Conservation (phyloP, 805 yeast species). For the Jamesozyma rosinii region DNA sequence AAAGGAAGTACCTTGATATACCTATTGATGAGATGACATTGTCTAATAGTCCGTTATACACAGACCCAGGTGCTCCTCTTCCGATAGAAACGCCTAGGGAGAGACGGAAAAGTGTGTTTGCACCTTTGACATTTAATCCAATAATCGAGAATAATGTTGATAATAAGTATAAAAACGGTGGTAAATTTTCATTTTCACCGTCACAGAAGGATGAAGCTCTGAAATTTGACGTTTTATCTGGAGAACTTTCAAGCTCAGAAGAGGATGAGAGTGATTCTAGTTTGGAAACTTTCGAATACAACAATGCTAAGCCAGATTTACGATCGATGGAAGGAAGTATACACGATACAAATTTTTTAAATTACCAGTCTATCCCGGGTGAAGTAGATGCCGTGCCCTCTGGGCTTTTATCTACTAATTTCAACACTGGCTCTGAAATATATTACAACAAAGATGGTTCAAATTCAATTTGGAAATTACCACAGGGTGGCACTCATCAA, state of each 20-base stretch:
- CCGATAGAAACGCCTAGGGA: slow-evolving; percentile 47
- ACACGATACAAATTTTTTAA: slow-evolving; percentile 13
- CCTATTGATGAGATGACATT: slow-evolving; percentile 53
- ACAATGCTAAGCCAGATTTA: slow-evolving; percentile 12
- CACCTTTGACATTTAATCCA: slow-evolving; percentile 77
- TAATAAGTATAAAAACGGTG: slow-evolving; percentile 80
- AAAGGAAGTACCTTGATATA: slow-evolving; percentile 37
- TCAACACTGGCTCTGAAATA: slow-evolving; percentile 6
- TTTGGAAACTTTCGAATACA: slow-evolving; percentile 19
- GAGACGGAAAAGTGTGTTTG: slow-evolving; percentile 54
- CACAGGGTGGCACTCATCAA: slow-evolving; percentile 13
- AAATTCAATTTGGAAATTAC: slow-evolving; percentile 22
- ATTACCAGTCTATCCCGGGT: slow-evolving; percentile 12
- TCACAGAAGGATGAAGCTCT: slow-evolving; percentile 25
- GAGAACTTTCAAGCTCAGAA: slow-evolving; percentile 27
- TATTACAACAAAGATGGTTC: slow-evolving; percentile 13
- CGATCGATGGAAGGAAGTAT: slow-evolving; percentile 14
- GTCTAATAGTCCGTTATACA: slow-evolving; percentile 46
- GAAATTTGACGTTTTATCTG: slow-evolving; percentile 26
- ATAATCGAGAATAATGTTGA: slow-evolving; percentile 68
- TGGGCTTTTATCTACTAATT: slow-evolving; percentile 6
- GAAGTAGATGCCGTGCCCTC: slow-evolving; percentile 13
- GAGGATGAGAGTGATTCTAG: slow-evolving; percentile 27
- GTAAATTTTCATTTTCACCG: slow-evolving; percentile 55
- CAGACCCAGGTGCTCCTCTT: slow-evolving; percentile 78